phyloP scores from a whole-genome alignment of 352 stramenopile species.

The Globisporangium cylindrosporum region DNA sequence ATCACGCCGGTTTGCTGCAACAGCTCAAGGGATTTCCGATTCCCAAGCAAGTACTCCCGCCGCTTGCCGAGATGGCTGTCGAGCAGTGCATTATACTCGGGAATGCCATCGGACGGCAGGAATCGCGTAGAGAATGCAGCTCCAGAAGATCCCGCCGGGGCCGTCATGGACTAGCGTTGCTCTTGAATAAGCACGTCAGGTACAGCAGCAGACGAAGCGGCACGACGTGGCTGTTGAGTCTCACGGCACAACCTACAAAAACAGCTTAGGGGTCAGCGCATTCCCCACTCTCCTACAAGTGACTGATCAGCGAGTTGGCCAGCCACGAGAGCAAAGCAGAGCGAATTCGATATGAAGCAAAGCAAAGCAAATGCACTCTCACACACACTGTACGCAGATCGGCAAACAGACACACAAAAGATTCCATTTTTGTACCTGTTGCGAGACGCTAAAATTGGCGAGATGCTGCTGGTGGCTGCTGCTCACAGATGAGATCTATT shows the following conservation, averaged over 20 bases:
- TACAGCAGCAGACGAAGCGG: constrained; percentile 1
- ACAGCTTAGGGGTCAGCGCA: background rate
- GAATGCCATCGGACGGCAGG: constrained; percentile 60
- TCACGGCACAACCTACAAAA: constrained; percentile 2
- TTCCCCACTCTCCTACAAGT: background rate
- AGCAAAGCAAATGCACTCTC: background rate
- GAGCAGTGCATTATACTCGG: constrained; percentile 69
- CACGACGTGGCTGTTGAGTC: background rate
- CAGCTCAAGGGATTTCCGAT: constrained; percentile 45
- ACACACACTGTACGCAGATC: no score
- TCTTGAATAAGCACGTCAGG: background rate
- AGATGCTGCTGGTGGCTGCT: background rate
- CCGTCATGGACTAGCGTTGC: background rate
- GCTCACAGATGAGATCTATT: constrained; percentile 33
- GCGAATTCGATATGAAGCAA: constrained; percentile 1
- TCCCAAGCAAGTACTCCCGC: constrained; percentile 64
- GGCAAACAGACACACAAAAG: background rate
- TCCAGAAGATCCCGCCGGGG: background rate
- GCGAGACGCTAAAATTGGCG: constrained; percentile 7
- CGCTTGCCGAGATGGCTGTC: constrained; percentile 58
- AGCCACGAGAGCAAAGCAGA: background rate
- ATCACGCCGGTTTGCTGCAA: constrained; percentile 69
- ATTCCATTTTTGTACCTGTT: background rate
- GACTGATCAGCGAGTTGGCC: background rate
- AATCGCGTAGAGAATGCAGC: constrained; percentile 58